Conservation (phyloP, 2,329 filamentous ascomycete species). For the Monosporascus ibericus region DNA sequence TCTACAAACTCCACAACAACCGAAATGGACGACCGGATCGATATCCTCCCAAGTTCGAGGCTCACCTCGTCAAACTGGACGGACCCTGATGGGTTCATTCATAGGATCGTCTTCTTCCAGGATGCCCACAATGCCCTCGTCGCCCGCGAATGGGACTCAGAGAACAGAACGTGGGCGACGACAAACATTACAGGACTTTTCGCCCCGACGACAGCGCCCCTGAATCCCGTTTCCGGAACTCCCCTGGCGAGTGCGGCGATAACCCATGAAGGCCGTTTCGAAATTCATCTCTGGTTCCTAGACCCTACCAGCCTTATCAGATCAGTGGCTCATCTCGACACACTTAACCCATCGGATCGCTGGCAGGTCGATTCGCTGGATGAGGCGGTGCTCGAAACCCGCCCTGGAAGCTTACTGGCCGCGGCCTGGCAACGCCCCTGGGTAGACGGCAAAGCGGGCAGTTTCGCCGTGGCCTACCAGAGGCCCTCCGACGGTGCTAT, state of each 20-base stretch:
- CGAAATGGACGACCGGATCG: no score
- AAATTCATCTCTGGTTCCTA: slow-evolving; percentile 17
- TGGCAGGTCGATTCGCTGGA: slow-evolving; percentile 17
- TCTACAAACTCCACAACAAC: neutral
- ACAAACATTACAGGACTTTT: slow-evolving; percentile 18
- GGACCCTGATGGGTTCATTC: slow-evolving; percentile 9
- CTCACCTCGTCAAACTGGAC: slow-evolving; percentile 16
- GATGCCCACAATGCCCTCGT: slow-evolving; percentile 15
- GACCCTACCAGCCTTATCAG: slow-evolving; percentile 13
- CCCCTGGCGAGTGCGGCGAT: slow-evolving; percentile 17
- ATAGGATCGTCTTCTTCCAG: slow-evolving; percentile 17
- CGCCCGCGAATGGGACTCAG: slow-evolving; percentile 14
- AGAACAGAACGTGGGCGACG: slow-evolving; percentile 17
- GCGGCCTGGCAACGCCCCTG: slow-evolving; percentile 17
- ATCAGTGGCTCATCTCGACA: slow-evolving; percentile 11
- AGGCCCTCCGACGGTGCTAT: slow-evolving; percentile 15
- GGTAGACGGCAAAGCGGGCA: slow-evolving; percentile 7
- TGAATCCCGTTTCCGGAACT: slow-evolving; percentile 14
- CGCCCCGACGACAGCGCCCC: slow-evolving; percentile 12
- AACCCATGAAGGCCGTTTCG: slow-evolving; percentile 4
- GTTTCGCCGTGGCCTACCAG: slow-evolving; percentile 19
- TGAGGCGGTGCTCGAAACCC: slow-evolving; percentile 9
- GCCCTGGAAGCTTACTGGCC: slow-evolving; percentile 16
- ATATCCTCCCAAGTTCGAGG: slow-evolving; percentile 11
- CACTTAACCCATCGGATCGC: slow-evolving; percentile 9